A percentile compares a stretch with the other conserved stretches of the same genome.
These are phyloP conservation scores for Tulasnella sp. DNA, from an alignment of 768 basidiomycete genomes.

Conservation along the genomic window DNA sequence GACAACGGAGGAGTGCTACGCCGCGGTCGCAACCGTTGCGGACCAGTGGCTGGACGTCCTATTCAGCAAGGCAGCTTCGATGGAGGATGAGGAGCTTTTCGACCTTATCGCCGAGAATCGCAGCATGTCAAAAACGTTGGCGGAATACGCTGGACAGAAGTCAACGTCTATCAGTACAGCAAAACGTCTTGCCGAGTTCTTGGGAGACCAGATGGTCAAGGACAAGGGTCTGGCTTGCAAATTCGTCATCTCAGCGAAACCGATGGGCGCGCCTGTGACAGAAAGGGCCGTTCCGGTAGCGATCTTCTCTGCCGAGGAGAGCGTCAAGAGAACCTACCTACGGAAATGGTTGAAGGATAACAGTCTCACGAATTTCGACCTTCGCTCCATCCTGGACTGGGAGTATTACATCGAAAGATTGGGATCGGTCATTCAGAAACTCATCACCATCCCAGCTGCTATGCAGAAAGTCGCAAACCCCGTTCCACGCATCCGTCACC, in stretches of 20 bases:
- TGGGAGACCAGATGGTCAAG: slow-evolving; percentile 98
- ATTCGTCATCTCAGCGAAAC: slow-evolving; percentile 95
- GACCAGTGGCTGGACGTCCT: slow-evolving; percentile 97
- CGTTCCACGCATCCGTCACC: slow-evolving; percentile 89
- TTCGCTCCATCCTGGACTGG: slow-evolving; percentile 95
- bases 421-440: slow-evolving; percentile 95
- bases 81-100: slow-evolving; percentile 85
- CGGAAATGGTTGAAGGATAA: slow-evolving; percentile 97
- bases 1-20: slow-evolving; percentile 92
- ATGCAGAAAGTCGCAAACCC: slow-evolving; percentile 97
- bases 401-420: slow-evolving; percentile 95
- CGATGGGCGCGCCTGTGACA: slow-evolving; percentile 87
- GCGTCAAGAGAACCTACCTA: slow-evolving; percentile 78
- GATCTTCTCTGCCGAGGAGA: slow-evolving; percentile 93
- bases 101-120: slow-evolving; percentile 98
- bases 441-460: slow-evolving; percentile 98
- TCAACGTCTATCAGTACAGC: slow-evolving; percentile 98
- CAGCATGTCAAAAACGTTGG: slow-evolving; percentile 93
- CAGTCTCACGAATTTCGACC: slow-evolving; percentile 72
- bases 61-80: slow-evolving; percentile 69
- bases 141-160: slow-evolving; percentile 93
- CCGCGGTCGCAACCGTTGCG: slow-evolving; percentile 78
- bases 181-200: slow-evolving; percentile 85
- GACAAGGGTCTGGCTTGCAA: slow-evolving; percentile 98
- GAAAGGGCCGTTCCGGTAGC: slow-evolving; percentile 95